Evolutionary conservation across 2,329 filamentous ascomycete species (phyloP).

Genomic region (Dactylella cylindrospora): DNA sequence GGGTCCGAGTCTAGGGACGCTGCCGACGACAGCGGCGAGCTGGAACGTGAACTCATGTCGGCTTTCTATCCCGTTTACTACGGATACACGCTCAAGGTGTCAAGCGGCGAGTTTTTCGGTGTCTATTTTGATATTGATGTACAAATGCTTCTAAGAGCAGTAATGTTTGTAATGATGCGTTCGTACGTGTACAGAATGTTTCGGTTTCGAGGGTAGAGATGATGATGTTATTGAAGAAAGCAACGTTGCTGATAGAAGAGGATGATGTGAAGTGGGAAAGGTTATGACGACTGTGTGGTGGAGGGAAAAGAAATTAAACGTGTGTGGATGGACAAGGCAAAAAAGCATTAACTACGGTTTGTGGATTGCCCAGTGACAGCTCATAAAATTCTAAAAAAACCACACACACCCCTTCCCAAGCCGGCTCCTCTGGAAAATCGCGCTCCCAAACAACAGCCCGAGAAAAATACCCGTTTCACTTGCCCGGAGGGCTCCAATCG

Average conservation of each 20-base stretch:
- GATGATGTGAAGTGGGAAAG: slow-evolving; percentile 1
- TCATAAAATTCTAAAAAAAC: slow-evolving; percentile 37
- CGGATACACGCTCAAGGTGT: background rate
- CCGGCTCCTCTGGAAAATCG: slow-evolving; percentile 32
- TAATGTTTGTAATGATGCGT: background rate
- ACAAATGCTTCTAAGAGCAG: too few relatives aligned
- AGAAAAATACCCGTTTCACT: slow-evolving; percentile 6
- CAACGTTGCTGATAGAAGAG: slow-evolving; percentile 5
- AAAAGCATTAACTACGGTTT: too few relatives aligned
- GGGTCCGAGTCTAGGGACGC: slow-evolving; percentile 38
- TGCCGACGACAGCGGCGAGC: slow-evolving; percentile 40
- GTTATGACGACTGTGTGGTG: slow-evolving; percentile 40
- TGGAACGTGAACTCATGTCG: slow-evolving; percentile 41
- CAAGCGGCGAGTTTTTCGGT: too few relatives aligned
- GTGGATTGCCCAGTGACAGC: too few relatives aligned
- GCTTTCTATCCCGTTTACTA: background rate
- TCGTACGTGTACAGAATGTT: too few relatives aligned
- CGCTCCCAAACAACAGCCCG: slow-evolving; percentile 31
- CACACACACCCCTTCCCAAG: slow-evolving; percentile 21
- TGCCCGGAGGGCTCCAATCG: slow-evolving; percentile 3
- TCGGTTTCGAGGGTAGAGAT: slow-evolving; percentile 4
- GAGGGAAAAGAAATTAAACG: slow-evolving; percentile 28
- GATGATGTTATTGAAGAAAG: background rate
- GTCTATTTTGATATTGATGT: too few relatives aligned
- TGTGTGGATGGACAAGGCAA: slow-evolving; percentile 29